Evolutionary conservation across 1,284 basidiomycete genomes (phyloP), one percentile per base, ranked within the genome.

Genomic region (Apiotrichum sp.): DNA sequence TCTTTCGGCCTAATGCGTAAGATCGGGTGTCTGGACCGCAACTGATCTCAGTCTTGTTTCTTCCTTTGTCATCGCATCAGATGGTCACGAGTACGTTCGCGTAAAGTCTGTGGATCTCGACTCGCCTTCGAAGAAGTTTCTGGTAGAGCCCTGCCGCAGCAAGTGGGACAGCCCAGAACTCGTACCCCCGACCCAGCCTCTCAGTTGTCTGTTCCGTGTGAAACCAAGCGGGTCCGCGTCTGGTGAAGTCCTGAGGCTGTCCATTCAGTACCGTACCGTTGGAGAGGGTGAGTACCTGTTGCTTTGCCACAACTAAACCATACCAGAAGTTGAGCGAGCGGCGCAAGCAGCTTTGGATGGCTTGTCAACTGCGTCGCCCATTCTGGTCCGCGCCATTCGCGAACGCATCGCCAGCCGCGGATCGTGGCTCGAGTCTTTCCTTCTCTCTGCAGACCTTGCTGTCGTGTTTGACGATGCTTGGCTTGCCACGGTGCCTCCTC

Each of bases 51-150:
- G 74, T 35, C 62, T 78, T 0, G 51, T 78, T 1, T 77, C 75
- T 7, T 71, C 72, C 56, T 78, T 77, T 58, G 74, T 73, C 0
- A 68, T 78, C 13, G 72, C 75, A 1, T 73, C 74, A 1, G 75
- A 76, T 49, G 70, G 68, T 1, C 56, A 63, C 10, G 69, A 75
- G 47, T 62, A 69, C 50, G 58, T 78, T 2, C 66, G 73, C 16
- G 61, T 76, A 14, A 57, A 51, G 2, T 56, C 58, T 1, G 70
- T 73, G n/a, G 53, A 60, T 34, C 63, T 68, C n/a, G 39, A 47
- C 31, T 56, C 62, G 6, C 61, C 55, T 2, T 52, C 29, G 38
- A 59, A 7, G 6, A 46, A 36, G 2, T 61, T 52, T 39, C n/a
- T 7, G 6, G 62, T 70, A 8, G 58, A 71, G 41, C 53, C 62